Conservation (phyloP, 2,329 filamentous ascomycete genomes). For the Colletotrichum brevisporum region DNA sequence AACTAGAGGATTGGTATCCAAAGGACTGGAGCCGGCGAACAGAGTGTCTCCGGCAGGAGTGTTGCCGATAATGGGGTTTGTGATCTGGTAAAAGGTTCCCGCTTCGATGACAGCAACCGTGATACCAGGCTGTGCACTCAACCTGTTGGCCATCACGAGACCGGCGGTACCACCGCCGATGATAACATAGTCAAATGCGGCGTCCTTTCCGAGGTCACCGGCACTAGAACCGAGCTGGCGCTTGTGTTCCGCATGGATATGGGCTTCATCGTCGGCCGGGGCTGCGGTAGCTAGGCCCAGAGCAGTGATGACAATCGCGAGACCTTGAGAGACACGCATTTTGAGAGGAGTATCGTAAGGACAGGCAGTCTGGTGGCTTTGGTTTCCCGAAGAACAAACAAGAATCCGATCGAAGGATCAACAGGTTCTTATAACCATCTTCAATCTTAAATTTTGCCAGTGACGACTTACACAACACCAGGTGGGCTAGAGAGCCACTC, state of each 20-base stretch:
- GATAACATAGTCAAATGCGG: conserved; percentile 44
- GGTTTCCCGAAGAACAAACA: not conserved
- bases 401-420: not conserved
- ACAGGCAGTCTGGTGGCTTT: not conserved
- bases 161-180: conserved; percentile 58
- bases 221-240: conserved; percentile 32
- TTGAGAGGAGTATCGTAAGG: not conserved
- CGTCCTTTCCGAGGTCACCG: conserved; percentile 30
- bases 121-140: conserved; percentile 46
- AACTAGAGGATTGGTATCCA: conserved; percentile 44
- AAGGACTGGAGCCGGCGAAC: conserved; percentile 22
- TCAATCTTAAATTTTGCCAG: no score
- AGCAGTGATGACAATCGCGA: conserved; percentile 4
- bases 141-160: conserved; percentile 50
- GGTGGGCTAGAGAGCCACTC: no score
- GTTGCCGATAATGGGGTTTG: conserved; percentile 45
- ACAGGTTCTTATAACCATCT: not conserved
- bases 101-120: conserved; percentile 56
- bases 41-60: conserved; percentile 11
- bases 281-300: conserved; percentile 11
- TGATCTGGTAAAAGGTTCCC: conserved; percentile 51
- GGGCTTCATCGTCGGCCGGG: conserved; percentile 22
- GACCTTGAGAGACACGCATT: conserved; percentile 17
- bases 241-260: conserved; percentile 26
- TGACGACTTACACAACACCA: no score